Evolutionary conservation across 768 basidiomycete species (phyloP), one percentile per base, ranked within the genome.

Genomic region (Scleroderma bovista): DNA sequence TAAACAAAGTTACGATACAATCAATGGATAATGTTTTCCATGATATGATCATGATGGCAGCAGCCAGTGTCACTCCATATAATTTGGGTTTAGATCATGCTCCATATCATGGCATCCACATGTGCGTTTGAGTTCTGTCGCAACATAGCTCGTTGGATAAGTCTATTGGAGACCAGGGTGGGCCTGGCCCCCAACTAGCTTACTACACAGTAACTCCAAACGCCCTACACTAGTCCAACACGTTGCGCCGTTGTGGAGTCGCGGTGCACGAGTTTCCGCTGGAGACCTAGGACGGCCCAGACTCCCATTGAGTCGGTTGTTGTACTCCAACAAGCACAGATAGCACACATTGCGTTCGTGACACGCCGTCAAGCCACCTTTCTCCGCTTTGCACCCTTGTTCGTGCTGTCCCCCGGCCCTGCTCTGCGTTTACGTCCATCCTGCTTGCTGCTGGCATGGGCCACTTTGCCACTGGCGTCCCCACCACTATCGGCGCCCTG

Each of bases 1-100:
- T n/a, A 43, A 64, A 55, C 54, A 57, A 57, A 60, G 17, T 31
- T 58, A 39, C 52, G 57, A 62, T 65, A 67, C 59, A 50, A 39
- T 65, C 56, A 58, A 57, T 45, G 31, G 44, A 59, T 67, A 65
- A 65, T 67, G 56, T 51, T 37, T 45, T 38, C 44, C 44, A 10
- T 26, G 41, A 29, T 43, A 15, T 33, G 44, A 45, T 31, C 20
- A 45, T n/a, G n/a, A n/a, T n/a, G n/a, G n/a, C n/a, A n/a, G n/a
- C n/a, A n/a, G n/a, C n/a, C n/a, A n/a, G n/a, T n/a, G n/a, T n/a
- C n/a, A n/a, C n/a, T n/a, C n/a, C n/a, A n/a, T n/a, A 22, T 34
- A 45, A 45, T n/a, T n/a, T 45, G n/a, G 19, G 32, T 33, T n/a
- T 45, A 33, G 44, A 45, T 9, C 29, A n/a, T n/a, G n/a, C n/a